Conservation (phyloP, 257 asterid species). For the Striga asiatica region DNA sequence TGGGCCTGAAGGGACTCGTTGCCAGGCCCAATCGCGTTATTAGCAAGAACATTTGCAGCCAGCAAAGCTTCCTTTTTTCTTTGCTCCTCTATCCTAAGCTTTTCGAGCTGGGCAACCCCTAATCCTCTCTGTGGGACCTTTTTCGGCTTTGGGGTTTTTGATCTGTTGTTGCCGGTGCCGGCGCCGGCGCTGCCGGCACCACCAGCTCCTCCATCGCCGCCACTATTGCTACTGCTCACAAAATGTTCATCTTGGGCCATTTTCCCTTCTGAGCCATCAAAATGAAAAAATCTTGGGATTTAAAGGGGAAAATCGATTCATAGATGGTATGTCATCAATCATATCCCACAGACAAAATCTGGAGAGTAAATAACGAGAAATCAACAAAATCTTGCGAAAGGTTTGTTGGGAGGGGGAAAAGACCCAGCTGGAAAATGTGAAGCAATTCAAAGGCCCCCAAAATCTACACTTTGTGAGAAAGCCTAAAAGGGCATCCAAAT, state of each 20-base stretch:
- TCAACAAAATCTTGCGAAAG: slow-evolving; percentile 25
- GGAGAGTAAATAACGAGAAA: too few relatives aligned
- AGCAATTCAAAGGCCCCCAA: slow-evolving; percentile 3
- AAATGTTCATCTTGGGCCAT: slow-evolving; percentile 48
- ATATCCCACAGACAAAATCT: slow-evolving; percentile 11
- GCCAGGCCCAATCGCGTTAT: slow-evolving; percentile 24
- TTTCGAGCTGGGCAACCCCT: slow-evolving; percentile 76
- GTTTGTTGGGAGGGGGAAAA: not conserved
- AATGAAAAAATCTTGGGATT: slow-evolving; percentile 11
- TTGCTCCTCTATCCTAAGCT: slow-evolving; percentile 54
- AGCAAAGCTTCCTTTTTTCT: slow-evolving; percentile 35
- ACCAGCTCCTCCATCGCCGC: slow-evolving; percentile 18
- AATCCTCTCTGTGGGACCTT: slow-evolving; percentile 67
- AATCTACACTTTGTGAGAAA: slow-evolving; percentile 16
- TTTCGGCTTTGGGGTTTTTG: slow-evolving; percentile 41
- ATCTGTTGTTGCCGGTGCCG: too few relatives aligned
- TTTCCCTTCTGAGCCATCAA: slow-evolving; percentile 18
- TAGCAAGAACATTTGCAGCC: slow-evolving; percentile 22
- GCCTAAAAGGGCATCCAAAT: slow-evolving; percentile 10
- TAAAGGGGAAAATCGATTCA: slow-evolving; percentile 12
- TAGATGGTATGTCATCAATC: slow-evolving; percentile 21
- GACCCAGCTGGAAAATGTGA: slow-evolving; percentile 12
- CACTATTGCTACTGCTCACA: slow-evolving; percentile 17
- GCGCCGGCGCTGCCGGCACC: too few relatives aligned
- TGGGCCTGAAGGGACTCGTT: slow-evolving; percentile 15